Conservation (phyloP, 2,329 filamentous ascomycete genomes). For the Raffaelea ambrosiae region DNA sequence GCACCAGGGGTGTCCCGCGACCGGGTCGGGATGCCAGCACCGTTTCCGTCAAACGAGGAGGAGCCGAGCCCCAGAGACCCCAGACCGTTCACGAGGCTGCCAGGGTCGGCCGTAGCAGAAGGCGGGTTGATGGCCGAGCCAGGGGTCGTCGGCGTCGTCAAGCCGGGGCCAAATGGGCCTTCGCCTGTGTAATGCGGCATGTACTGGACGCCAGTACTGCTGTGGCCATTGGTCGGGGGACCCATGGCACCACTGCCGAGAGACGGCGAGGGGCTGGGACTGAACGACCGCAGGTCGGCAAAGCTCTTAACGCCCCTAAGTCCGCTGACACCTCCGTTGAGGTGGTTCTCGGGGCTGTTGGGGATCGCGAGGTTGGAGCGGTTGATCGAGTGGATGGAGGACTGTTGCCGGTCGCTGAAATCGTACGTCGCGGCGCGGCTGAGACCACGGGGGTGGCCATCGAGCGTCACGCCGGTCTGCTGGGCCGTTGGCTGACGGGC, state of each 20-base stretch:
- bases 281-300: conserved; percentile 89
- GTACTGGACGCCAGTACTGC: conserved; percentile 22
- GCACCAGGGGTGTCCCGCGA: conserved; percentile 47
- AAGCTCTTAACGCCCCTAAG: conserved; percentile 93
- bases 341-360: conserved; percentile 59
- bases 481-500: conserved; percentile 37
- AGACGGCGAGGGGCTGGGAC: conserved; percentile 83
- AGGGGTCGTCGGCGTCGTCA: conserved; percentile 29
- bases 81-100: conserved; percentile 38
- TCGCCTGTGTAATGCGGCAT: conserved; percentile 36
- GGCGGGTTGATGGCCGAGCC: conserved; percentile 17
- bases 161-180: conserved; percentile 25
- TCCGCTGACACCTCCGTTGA: conserved; percentile 57
- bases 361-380: conserved; percentile 80
- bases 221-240: conserved; percentile 19
- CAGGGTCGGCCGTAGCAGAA: conserved; percentile 17
- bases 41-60: conserved; percentile 35
- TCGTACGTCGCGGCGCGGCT: conserved; percentile 96
- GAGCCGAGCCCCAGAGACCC: conserved; percentile 40
- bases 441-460: conserved; percentile 73
- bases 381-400: conserved; percentile 52
- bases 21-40: conserved; percentile 22
- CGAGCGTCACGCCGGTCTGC: conserved; percentile 58
- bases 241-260: conserved; percentile 46
- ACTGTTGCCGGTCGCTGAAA: conserved; percentile 61